Base-by-base conservation (phyloP, 139 green algal genomes). In the Pleodorina starrii region DNA sequence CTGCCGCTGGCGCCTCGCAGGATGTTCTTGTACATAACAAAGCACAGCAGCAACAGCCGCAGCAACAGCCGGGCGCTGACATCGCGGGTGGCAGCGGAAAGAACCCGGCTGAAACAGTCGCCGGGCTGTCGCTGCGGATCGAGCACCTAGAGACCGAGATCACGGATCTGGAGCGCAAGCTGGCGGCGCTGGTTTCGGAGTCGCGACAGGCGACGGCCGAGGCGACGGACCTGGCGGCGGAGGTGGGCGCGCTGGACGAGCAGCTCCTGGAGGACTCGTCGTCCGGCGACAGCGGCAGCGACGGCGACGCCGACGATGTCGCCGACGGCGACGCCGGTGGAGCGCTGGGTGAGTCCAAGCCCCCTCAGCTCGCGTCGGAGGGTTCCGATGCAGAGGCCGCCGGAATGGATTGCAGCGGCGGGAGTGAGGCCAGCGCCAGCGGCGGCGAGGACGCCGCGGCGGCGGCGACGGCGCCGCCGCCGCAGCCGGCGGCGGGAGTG, bases 241-340 rank as follows among this genome's bases (percentile, higher is more conserved):
- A 86, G n/a, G 11, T 80, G 17, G 59, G 21, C 14, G 32, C 40
- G 5, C 29, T 75, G 43, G 85, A 90, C 29, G 38, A 90, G 73
- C 73, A 83, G 57, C 73, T 89, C 38, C 72, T 89, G 36, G 51
- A 89, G 71, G 84, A 89, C 14, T 63, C 71, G 11, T 89, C 84
- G 6, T 59, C 63, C 4, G 44, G n/a, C 11, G 50, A 54, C n/a
- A 54, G 23, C 40, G 54, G 35, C 14, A 71, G 77, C 50, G 48
- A 60, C 35, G 77, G 25, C 36, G 78, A 85, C 27, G 32, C 10
- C 14, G 78, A 38, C 36, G 78, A 57, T 38, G 35, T 36, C 9
- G 74, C 29, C 12, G 29, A 35, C 38, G 40, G 36, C 38, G 38
- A 68, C n/a, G 63, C 63, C 27, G n/a, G 63, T 11, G 63, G 63